These are phyloP conservation scores for Hypomontagnella submonticulosa DNA, from an alignment of 495 filamentous ascomycete species.

Conservation along the genomic window DNA sequence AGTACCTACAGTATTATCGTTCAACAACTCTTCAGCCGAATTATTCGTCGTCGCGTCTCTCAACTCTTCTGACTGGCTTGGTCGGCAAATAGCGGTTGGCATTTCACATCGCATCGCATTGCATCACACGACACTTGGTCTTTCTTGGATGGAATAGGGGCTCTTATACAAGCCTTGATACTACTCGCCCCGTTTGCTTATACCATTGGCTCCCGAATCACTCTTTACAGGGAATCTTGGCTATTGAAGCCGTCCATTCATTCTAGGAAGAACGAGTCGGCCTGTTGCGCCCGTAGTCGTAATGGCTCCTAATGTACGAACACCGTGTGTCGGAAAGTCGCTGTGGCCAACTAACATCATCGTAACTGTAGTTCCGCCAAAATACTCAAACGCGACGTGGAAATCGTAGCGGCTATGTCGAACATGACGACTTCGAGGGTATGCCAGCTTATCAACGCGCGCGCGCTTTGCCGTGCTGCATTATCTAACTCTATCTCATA, in stretches of 20 bases:
- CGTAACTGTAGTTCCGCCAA: conserved; percentile 38
- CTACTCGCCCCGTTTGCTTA: conserved; percentile 12
- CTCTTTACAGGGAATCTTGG: not conserved
- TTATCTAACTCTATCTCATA: conserved; percentile 21
- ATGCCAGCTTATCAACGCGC: not conserved
- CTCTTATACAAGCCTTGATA: not conserved
- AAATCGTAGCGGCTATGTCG: conserved; percentile 76
- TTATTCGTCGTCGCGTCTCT: conserved; percentile 23
- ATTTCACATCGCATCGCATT: conserved; percentile 1
- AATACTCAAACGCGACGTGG: conserved; percentile 73
- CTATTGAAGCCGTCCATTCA: conserved; percentile 2
- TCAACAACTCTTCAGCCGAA: not conserved
- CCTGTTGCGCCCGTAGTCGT: conserved; percentile 18
- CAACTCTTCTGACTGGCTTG: conserved; percentile 2
- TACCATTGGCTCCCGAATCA: conserved; percentile 5
- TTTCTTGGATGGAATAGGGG: conserved; percentile 9
- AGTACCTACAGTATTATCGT: not conserved
- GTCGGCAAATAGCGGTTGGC: conserved; percentile 6
- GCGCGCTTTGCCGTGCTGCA: not conserved
- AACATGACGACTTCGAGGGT: conserved; percentile 95
- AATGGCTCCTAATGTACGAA: conserved; percentile 44
- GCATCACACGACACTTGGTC: not conserved
- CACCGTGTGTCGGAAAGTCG: not conserved
- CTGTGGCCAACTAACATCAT: conserved; percentile 13
- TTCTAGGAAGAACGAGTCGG: conserved; percentile 5